Conservation (phyloP, 305 asterid species). For the Fraxinus nigra region DNA sequence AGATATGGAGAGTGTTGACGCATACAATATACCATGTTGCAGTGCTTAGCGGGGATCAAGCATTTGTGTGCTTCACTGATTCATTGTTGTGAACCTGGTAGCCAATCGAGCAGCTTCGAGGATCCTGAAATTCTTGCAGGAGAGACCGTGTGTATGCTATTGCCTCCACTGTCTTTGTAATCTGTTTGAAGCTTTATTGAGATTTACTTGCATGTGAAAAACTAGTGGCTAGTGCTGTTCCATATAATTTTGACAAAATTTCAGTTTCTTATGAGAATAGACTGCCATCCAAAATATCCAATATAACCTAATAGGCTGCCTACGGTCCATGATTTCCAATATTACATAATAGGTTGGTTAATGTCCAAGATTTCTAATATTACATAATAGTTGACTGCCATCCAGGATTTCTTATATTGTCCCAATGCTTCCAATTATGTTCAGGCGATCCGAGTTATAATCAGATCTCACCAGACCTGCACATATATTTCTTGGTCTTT, state of each 20-base stretch:
- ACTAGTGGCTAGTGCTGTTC: slow-evolving; percentile 2
- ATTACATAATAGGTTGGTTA: not conserved
- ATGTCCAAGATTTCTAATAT: not conserved
- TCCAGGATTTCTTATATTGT: not conserved
- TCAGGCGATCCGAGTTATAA: not conserved
- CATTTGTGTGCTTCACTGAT: slow-evolving; percentile 78
- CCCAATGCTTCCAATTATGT: not conserved
- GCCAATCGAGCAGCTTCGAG: slow-evolving; percentile 79
- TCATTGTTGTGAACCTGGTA: slow-evolving; percentile 79
- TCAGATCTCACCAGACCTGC: slow-evolving; percentile 13
- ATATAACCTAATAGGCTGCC: not conserved
- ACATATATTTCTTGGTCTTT: not conserved
- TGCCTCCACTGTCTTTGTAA: slow-evolving; percentile 10
- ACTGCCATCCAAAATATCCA: slow-evolving; percentile 2
- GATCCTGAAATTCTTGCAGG: slow-evolving; percentile 95
- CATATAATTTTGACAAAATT: not conserved
- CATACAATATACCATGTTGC: slow-evolving; percentile 74
- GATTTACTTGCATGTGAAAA: not conserved
- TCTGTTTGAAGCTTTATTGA: not conserved
- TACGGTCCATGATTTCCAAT: not conserved
- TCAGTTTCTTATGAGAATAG: not conserved
- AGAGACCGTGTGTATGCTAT: slow-evolving; percentile 91
- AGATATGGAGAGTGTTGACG: slow-evolving; percentile 84
- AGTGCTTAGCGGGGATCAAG: slow-evolving; percentile 87
- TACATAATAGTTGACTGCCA: not conserved